Percentiles rank a stretch among this genome's conserved stretches.
Evolutionary conservation across 148 eudicot species (phyloP).

Genomic region (Dysphania ambrosioides): DNA sequence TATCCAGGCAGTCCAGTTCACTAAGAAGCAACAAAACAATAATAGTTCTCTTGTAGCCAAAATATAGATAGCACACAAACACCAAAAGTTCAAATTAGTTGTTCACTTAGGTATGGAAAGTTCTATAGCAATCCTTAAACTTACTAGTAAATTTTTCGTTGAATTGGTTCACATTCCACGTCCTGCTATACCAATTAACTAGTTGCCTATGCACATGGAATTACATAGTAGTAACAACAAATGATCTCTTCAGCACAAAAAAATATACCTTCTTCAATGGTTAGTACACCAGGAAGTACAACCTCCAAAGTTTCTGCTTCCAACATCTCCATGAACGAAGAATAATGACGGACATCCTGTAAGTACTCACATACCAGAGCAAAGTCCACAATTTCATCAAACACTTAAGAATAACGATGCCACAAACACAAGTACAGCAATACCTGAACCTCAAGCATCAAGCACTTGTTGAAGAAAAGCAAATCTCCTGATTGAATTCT

Average conservation of each 20-base stretch:
- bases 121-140: background rate
- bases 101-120: background rate
- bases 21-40: background rate
- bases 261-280: conserved; percentile 68
- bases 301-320: conserved; percentile 55
- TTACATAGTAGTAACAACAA: background rate
- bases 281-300: conserved; percentile 73
- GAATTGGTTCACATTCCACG: background rate
- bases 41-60: background rate
- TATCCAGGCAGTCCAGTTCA: too few species aligned
- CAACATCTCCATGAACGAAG: conserved; percentile 77
- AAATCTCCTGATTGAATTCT: conserved; percentile 66
- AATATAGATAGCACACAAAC: background rate
- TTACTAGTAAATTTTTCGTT: background rate
- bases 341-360: conserved; percentile 60
- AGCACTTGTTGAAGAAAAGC: conserved; percentile 71
- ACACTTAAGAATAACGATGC: background rate
- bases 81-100: background rate
- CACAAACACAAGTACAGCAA: conserved; percentile 1
- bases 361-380: conserved; percentile 13
- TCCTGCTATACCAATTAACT: background rate
- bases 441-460: conserved; percentile 76
- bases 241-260: background rate
- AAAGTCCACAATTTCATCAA: background rate
- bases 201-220: background rate